Base-by-base conservation (phyloP, 2,329 filamentous ascomycete genomes). In the Aspergillus vadensis region DNA sequence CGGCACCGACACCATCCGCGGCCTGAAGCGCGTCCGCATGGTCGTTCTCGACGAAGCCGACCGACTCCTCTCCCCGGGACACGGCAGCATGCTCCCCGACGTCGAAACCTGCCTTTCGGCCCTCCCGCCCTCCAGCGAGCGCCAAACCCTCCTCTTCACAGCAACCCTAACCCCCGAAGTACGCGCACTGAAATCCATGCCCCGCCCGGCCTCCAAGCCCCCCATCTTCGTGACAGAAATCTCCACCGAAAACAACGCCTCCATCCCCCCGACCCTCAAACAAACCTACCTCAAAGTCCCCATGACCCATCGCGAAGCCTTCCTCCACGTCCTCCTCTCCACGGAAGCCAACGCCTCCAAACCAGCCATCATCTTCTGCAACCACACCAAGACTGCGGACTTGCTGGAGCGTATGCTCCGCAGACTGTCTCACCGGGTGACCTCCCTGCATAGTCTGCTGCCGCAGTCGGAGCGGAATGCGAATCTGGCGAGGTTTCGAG, bases 1-100 rank as follows among this genome's bases (percentile, higher is more conserved):
- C 15, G 95, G 95, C 47, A 88, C 93, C 70, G 95, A 99, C 73
- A 98, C 94, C 0, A 86, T 96, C 61, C 88, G 87, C 61, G 93
- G 92, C 0, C 81, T 99, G 49, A 84, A 88, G 17, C 86, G 93
- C 54, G 89, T 92, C 25, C 87, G 86, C 59, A 93, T 91, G 74
- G 91, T 98, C 2, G 92, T 99, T 7, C 88, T 99, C 44, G 95
- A 99, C 73, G 95, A 99, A 81, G 95, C 95, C 4, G 95, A 99
- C 79, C 87, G 95, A 48, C 83, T 99, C 39, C 85, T 99, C 48
- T 85, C 88, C 36, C 86, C 87, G 53, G 86, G 85, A 0, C 83
- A 85, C 17, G 94, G 93, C 25, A 93, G 89, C 77, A 97, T 97
- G 93, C 83, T 97, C n/a, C 90, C 91, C 4, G 95, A 97, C 70